These are phyloP conservation scores for Lodderomyces oxycetoniae DNA, from an alignment of 1,139 yeast genomes.

Conservation along the genomic window DNA sequence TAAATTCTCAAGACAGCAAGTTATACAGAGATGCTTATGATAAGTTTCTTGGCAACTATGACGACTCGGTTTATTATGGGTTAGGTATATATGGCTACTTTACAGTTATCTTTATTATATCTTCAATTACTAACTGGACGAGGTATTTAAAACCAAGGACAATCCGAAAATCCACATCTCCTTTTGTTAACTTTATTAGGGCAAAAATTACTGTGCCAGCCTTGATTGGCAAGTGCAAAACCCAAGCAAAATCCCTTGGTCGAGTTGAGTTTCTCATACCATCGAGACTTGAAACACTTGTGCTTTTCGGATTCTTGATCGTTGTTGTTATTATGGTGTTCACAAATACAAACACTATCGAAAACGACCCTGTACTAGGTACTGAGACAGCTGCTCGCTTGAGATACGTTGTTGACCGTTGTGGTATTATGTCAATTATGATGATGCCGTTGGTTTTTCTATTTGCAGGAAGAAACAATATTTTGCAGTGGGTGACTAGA, in stretches of 20 bases:
- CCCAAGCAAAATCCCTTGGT: slow-evolving; percentile 8
- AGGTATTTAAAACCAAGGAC: slow-evolving; percentile 22
- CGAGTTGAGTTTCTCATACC: slow-evolving; percentile 21
- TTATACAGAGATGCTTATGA: slow-evolving; percentile 6
- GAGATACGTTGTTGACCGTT: slow-evolving; percentile 29
- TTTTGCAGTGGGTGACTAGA: slow-evolving; percentile 37
- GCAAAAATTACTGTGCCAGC: slow-evolving; percentile 25
- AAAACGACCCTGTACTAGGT: slow-evolving; percentile 23
- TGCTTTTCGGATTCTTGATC: slow-evolving; percentile 36
- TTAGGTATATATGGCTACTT: slow-evolving; percentile 46
- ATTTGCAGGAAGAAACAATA: slow-evolving; percentile 44
- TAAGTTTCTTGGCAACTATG: slow-evolving; percentile 25
- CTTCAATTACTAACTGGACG: slow-evolving; percentile 40
- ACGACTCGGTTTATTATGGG: slow-evolving; percentile 44
- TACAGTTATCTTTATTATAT: slow-evolving; percentile 41
- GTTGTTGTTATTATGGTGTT: slow-evolving; percentile 39
- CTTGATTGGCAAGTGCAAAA: slow-evolving; percentile 18
- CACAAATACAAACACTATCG: slow-evolving; percentile 18
- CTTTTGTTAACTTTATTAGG: slow-evolving; percentile 4
- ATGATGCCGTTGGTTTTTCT: slow-evolving; percentile 33
- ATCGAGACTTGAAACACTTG: slow-evolving; percentile 24
- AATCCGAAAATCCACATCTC: slow-evolving; percentile 1
- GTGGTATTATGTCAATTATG: slow-evolving; percentile 28
- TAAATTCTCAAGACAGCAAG: slow-evolving; percentile 2
- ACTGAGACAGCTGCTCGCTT: slow-evolving; percentile 15